Evolutionary conservation across 139 green algal genomes (phyloP), one percentile per base, ranked within the genome.

Genomic region (Haematococcus lacustris): DNA sequence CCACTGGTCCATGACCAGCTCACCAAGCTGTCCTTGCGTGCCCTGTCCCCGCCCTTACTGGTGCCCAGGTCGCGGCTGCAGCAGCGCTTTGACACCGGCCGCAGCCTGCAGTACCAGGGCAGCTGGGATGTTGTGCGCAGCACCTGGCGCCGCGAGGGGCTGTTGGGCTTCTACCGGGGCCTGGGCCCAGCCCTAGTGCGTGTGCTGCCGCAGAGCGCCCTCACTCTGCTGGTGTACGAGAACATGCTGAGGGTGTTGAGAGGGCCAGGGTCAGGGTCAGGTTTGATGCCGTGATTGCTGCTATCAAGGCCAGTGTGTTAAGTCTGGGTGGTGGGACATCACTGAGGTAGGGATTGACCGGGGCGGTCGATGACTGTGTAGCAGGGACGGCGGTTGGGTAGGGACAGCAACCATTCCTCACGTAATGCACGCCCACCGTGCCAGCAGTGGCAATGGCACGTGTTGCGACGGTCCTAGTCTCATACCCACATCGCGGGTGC

Each of bases 141-240:
- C 33, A 89, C 85, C 28, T 82, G 77, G 38, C 64, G 75, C 38
- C 78, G 88, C 47, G 93, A 97, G 77, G 93, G 93, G 1, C 7
- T 95, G 33, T 26, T 38, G 9, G 93, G 93, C 38, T 92, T 98
- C 41, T 98, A 97, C 87, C 90, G 85, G 70, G 93, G 93, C 3
- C 47, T 98, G 9, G 71, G 84, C 5, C 93, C 93, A 30, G 93
- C 86, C 21, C 77, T 98, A 57, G 70, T 97, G 64, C 73, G 82
- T 1, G 75, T 97, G 38, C 85, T 78, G 68, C 92, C 93, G 7
- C 95, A 99, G 77, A 90, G 89, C 32, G 91, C 93, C 9, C 85
- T 99, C 33, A 96, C 97, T 62, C 89, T 99, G 51, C 89, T 91
- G 51, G 90, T 93, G 39, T 99, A 99, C 71, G 95, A 99, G 76